These are phyloP conservation scores for Coleophoma cylindrospora DNA, from an alignment of 2,329 filamentous ascomycete genomes.

Conservation along the genomic window DNA sequence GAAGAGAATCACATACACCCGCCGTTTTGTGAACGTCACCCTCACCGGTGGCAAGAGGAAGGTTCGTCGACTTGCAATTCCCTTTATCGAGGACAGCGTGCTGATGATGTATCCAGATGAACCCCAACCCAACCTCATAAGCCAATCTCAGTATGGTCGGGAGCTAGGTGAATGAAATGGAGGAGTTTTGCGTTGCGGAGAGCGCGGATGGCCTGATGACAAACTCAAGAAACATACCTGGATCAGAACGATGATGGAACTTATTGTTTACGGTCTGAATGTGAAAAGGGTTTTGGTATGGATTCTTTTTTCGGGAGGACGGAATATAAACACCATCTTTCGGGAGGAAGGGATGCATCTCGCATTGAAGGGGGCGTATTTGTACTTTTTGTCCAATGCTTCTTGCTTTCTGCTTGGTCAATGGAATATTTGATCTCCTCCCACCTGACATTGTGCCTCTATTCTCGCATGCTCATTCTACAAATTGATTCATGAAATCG, in stretches of 20 bases:
- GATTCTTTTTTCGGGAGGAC: slow-evolving; percentile 20
- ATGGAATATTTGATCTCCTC: not conserved
- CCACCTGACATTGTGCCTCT: not conserved
- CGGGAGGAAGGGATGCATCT: slow-evolving; percentile 26
- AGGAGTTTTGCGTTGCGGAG: slow-evolving; percentile 6
- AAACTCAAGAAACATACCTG: too few relatives aligned
- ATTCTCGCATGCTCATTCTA: too few relatives aligned
- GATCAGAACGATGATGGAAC: too few relatives aligned
- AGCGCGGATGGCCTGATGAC: not conserved
- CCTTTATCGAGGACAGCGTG: too few relatives aligned
- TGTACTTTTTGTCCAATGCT: not conserved
- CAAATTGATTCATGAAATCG: too few relatives aligned
- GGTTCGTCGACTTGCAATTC: slow-evolving; percentile 46
- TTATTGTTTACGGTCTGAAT: not conserved
- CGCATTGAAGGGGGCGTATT: slow-evolving; percentile 3
- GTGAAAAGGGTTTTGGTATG: slow-evolving; percentile 19
- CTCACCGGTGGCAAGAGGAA: slow-evolving; percentile 98
- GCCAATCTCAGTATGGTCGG: slow-evolving; percentile 15
- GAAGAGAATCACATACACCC: slow-evolving; percentile 95
- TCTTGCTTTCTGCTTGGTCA: not conserved
- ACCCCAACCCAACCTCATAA: slow-evolving; percentile 78
- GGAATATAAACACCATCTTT: slow-evolving; percentile 12
- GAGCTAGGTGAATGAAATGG: slow-evolving; percentile 3
- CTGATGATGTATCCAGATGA: slow-evolving; percentile 54
- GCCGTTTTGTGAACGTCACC: slow-evolving; percentile 97